A percentile compares a stretch with the other conserved stretches of the same genome.
phyloP scores from a whole-genome alignment of 768 basidiomycete genomes.

The Asterophora parasitica region DNA sequence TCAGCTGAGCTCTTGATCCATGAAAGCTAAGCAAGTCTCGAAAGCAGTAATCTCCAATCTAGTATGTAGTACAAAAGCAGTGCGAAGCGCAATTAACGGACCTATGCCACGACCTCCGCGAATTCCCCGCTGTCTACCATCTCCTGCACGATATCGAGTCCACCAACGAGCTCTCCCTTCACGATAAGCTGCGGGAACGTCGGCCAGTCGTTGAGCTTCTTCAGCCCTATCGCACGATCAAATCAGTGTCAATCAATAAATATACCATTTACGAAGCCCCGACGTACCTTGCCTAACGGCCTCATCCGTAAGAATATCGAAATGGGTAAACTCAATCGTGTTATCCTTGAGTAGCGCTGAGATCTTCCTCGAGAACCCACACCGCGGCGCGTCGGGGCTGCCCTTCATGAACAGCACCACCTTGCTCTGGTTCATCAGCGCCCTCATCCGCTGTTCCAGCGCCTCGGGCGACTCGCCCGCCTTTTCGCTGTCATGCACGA shows the following conservation, averaged over 20 bases:
- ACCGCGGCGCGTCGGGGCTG: slow-evolving; percentile 67
- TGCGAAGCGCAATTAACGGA: background rate
- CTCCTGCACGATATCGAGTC: slow-evolving; percentile 88
- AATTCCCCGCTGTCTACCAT: slow-evolving; percentile 82
- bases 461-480: slow-evolving; percentile 56
- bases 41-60: background rate
- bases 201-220: slow-evolving; percentile 84
- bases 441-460: slow-evolving; percentile 56
- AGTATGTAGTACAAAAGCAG: background rate
- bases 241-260: background rate
- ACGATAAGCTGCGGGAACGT: slow-evolving; percentile 85
- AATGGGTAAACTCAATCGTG: slow-evolving; percentile 62
- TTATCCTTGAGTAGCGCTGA: slow-evolving; percentile 62
- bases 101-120: slow-evolving; percentile 34
- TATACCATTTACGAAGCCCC: background rate
- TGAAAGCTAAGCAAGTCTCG: background rate
- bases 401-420: slow-evolving; percentile 95
- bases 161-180: slow-evolving; percentile 92
- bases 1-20: too few relatives aligned
- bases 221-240: slow-evolving; percentile 43
- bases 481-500: slow-evolving; percentile 15
- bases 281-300: slow-evolving; percentile 70
- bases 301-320: slow-evolving; percentile 83
- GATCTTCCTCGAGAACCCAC: slow-evolving; percentile 81
- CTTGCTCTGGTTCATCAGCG: slow-evolving; percentile 72